These are phyloP conservation scores for Trichosporon coremiiforme DNA, from an alignment of 1,284 basidiomycete genomes.

Conservation along the genomic window DNA sequence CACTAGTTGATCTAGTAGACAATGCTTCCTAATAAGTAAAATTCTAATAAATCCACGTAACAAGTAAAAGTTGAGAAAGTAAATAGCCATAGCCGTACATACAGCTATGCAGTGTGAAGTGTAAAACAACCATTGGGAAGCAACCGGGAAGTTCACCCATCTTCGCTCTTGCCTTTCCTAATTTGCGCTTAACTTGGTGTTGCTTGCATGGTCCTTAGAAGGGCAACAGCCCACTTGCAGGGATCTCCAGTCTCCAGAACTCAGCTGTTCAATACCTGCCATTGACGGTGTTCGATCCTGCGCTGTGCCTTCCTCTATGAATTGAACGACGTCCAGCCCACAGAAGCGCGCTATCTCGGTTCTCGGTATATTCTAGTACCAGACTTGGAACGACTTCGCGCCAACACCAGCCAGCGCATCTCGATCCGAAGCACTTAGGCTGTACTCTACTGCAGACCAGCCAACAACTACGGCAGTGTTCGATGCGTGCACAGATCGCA, in stretches of 20 bases:
- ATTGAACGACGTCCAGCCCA: background rate
- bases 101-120: conserved; percentile 16
- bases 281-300: no score
- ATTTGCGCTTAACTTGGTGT: no score
- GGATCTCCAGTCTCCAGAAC: no score
- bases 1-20: conserved; percentile 17
- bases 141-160: background rate
- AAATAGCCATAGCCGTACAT: conserved; percentile 15
- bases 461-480: no score
- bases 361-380: background rate
- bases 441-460: no score
- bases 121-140: background rate
- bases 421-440: no score
- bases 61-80: conserved; percentile 17
- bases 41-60: conserved; percentile 11
- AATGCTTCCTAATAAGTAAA: conserved; percentile 13
- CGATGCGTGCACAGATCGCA: no score
- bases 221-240: no score
- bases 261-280: no score
- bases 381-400: no score
- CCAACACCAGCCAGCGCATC: no score
- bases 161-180: background rate
- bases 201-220: no score
- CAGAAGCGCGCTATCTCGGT: background rate
- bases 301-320: background rate